Evolutionary conservation across 208 protist genomes (phyloP), one percentile per base, ranked within the genome.

Genomic region (Acanthamoeba royreba): DNA sequence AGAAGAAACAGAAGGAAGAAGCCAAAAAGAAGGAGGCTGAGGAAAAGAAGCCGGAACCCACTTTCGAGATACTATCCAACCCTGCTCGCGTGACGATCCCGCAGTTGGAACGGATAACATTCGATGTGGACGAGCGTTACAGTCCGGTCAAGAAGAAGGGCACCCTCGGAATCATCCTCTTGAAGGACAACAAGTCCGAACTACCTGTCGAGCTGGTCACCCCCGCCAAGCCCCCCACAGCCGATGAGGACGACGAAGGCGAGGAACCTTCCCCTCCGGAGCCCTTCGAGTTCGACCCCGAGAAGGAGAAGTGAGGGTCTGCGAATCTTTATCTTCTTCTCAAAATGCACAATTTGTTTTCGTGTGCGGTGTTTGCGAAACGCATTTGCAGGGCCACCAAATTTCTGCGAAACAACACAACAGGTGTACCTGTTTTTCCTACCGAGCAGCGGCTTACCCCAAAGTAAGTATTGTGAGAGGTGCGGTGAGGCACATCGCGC

Each of bases 1-100:
- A 95, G 95, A 69, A 96, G 96, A 92, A 92, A 96, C 33, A 91
- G 96, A 47, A 79, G 40, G 90, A 97, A 61, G 85, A 92, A 28
- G 86, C 4, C 40, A 93, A 96, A 47, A 46, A 93, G 58, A 95
- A 95, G 63, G 61, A 86, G 40, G 85, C 72, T 5, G 87, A 85
- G 19, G 61, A 74, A 25, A 94, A 93, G 92, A 77, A 86, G 47
- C 38, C 46, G 3, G 96, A 98, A 87, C 93, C 96, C 40, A 4
- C 69, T 1, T 95, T 88, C 81, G 95, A 98, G 69, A 47, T 95
- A 15, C 94, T 98, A 11, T 1, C 92, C 33, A 98, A 98, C 94
- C 98, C 98, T 35, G 92, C 97, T 17, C 95, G 98, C 74, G 95
- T 98, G 15, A 98, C 96, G 25, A 79, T 93, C 53, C 58, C 58